Evolutionary conservation across 139 green algal genomes (phyloP).

Genomic region (Penium margaritaceum): DNA sequence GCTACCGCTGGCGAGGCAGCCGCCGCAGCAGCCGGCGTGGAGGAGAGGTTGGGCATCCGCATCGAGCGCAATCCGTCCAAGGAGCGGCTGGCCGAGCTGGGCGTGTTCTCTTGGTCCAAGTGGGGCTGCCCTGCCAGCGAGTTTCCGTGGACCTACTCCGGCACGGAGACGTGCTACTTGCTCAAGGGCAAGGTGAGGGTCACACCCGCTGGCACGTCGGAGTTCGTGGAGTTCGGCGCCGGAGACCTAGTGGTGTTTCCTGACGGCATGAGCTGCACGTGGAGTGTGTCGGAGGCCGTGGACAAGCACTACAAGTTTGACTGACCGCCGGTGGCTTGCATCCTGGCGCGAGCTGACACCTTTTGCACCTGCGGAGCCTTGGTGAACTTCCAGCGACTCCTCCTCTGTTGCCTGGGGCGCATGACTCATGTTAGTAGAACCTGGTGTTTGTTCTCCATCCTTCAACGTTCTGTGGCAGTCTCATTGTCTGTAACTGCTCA

Average conservation of each 20-base stretch:
- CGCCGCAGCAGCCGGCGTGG: too few species aligned
- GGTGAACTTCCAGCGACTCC: too few species aligned
- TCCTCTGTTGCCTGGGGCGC: too few species aligned
- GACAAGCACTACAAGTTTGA: constrained; percentile 56
- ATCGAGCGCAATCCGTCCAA: constrained; percentile 37
- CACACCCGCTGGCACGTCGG: constrained; percentile 38
- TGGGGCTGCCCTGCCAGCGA: constrained; percentile 36
- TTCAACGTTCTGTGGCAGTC: too few species aligned
- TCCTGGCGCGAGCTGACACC: too few species aligned
- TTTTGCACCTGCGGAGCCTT: too few species aligned
- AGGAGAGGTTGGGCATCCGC: constrained; percentile 27
- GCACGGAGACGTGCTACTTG: constrained; percentile 49
- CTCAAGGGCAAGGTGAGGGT: constrained; percentile 47
- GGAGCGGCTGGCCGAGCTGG: constrained; percentile 21
- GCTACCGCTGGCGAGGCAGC: too few species aligned
- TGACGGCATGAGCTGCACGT: constrained; percentile 51
- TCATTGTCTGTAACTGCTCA: too few species aligned
- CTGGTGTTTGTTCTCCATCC: too few species aligned
- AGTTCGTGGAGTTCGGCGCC: constrained; percentile 35
- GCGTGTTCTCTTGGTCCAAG: background rate
- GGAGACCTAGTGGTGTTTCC: constrained; percentile 52
- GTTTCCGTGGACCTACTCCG: constrained; percentile 49
- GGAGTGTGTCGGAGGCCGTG: constrained; percentile 45
- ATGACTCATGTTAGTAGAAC: too few species aligned
- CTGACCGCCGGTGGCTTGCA: too few species aligned